These are phyloP conservation scores for Arachis hypogaea DNA, from an alignment of 306 rosid genomes.

Conservation along the genomic window DNA sequence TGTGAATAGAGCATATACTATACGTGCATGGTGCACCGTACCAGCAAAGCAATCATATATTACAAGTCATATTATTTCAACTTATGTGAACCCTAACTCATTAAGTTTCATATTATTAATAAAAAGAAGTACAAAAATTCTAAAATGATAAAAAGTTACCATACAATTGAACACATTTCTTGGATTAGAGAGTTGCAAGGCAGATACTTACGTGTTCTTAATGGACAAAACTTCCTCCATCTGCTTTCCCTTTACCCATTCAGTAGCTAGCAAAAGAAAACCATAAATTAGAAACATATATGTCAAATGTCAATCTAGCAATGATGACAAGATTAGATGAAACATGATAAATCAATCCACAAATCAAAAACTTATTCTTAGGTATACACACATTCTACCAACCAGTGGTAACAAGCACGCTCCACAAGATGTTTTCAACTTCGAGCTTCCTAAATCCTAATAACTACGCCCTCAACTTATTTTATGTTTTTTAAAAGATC, in stretches of 20 bases:
- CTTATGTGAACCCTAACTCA: neutral
- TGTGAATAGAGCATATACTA: neutral
- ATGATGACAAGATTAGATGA: neutral
- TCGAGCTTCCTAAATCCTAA: neutral
- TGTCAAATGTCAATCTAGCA: neutral
- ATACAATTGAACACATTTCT: neutral
- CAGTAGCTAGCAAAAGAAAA: constrained; percentile 67
- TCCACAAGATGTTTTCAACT: neutral
- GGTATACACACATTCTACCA: no score
- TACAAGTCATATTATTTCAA: neutral
- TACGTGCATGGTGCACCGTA: no score
- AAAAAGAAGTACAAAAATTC: neutral
- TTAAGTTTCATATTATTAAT: neutral
- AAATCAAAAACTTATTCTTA: neutral
- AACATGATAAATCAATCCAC: neutral
- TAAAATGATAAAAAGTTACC: neutral
- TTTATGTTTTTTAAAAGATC: no score
- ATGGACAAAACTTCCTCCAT: constrained; percentile 84
- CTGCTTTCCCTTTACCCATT: constrained; percentile 88
- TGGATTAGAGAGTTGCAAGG: neutral
- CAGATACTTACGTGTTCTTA: constrained; percentile 69
- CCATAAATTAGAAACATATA: constrained; percentile 1
- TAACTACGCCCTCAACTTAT: neutral
- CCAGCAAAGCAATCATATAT: neutral
- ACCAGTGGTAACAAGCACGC: neutral